Evolutionary conservation across 1,139 yeast genomes (phyloP), one percentile per base, ranked within the genome.

Genomic region (Hansenula lynferdii): DNA sequence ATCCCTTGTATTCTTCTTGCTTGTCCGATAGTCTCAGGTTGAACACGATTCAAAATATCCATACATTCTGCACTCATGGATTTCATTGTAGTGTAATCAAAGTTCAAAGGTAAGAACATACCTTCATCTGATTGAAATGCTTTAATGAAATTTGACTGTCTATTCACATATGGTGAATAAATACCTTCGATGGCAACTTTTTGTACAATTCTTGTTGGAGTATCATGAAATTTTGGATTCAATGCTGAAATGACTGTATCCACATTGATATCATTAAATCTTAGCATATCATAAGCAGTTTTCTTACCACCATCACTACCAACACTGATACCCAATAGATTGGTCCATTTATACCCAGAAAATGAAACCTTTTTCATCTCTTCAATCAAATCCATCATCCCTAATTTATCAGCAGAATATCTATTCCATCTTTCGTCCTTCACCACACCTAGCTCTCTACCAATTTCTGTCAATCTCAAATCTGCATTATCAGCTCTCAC

Each of bases 401-500:
- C 64, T 1, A 48, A 42, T 47, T 66, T 61, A 49, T 85, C 92
- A 0, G 53, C 38, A 1, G 46, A 44, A 54, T 64, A 85, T 21
- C 64, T 64, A 0, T 50, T 37, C 74, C 80, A 85, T 46, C 98
- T 70, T 6, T 62, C 62, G 23, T 77, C 72, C 3, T 77, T 53
- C 0, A 92, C 84, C 4, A 82, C 82, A 0, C 97, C 97, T 0
- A 72, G 60, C 1, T 67, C 53, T 37, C 73, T 66, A 1, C 96
- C 98, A 44, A 67, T 61, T 41, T 70, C 77, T 0, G 97, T 90
- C 39, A 94, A 64, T 43, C 99, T 67, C 41, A 72, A 59, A 55
- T 94, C 97, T 0, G 99, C 98, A 64, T 92, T 94, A 59, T 94
- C 98, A 1, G 96, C 80, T 42, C 99, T 70, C 8, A 89, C 84